These are phyloP conservation scores for Mortierella sp. DNA, from an alignment of 371 early-diverging fungal species.

Conservation along the genomic window DNA sequence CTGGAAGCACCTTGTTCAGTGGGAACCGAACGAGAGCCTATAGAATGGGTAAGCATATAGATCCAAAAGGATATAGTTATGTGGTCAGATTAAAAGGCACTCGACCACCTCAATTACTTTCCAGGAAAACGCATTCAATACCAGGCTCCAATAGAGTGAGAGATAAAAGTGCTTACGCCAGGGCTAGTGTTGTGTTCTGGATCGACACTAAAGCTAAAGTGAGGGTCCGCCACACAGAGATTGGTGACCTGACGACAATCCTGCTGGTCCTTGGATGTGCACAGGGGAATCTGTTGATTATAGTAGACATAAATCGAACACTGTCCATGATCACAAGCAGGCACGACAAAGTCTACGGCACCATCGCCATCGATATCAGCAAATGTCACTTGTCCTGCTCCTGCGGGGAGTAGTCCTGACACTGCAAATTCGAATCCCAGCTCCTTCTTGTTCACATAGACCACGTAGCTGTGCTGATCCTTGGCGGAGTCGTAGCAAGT, in stretches of 20 bases:
- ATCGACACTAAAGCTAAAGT: constrained; percentile 71
- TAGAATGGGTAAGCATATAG: not conserved
- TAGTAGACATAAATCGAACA: constrained; percentile 84
- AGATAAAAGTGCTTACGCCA: constrained; percentile 53
- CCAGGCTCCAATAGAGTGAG: not conserved
- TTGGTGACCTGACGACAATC: constrained; percentile 72
- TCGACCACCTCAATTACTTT: not conserved
- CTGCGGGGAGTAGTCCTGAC: constrained; percentile 69
- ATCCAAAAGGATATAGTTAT: not conserved
- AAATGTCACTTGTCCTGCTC: constrained; percentile 85
- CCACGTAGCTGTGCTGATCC: constrained; percentile 67
- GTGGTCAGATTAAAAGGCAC: constrained; percentile 8
- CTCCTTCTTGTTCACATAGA: constrained; percentile 79
- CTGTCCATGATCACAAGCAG: constrained; percentile 62
- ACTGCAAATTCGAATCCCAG: constrained; percentile 70
- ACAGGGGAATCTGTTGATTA: constrained; percentile 87
- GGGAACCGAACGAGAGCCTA: constrained; percentile 63
- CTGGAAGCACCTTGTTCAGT: constrained; percentile 55
- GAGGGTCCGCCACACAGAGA: constrained; percentile 79
- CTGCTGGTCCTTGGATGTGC: constrained; percentile 59
- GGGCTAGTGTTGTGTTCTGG: constrained; percentile 54
- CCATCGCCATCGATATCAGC: constrained; percentile 95
- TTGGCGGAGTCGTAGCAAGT: constrained; percentile 67
- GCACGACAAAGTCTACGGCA: constrained; percentile 84
- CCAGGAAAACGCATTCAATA: no score